Percentiles rank a stretch among this genome's conserved stretches.
These are phyloP conservation scores for Acanthamoeba culbertsoni DNA, from an alignment of 208 protist species.

Conservation along the genomic window DNA sequence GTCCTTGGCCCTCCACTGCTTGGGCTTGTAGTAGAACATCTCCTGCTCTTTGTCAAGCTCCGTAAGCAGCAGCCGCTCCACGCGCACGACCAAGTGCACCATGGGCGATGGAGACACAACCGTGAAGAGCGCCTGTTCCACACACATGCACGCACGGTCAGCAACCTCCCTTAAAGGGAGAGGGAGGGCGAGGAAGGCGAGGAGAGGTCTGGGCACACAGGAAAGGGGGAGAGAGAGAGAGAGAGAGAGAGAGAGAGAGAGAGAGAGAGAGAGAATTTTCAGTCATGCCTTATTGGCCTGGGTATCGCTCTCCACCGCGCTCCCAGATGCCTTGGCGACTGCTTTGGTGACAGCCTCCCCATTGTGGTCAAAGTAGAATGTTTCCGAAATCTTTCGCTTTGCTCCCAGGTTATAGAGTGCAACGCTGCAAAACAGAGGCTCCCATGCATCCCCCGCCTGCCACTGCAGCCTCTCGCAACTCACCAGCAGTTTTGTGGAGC, in stretches of 20 bases:
- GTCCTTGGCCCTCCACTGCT: neutral
- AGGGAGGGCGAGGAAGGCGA: too few species aligned
- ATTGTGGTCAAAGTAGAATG: slow-evolving; percentile 24
- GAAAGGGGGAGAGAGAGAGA: too few species aligned
- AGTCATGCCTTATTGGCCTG: slow-evolving; percentile 3
- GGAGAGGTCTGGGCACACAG: too few species aligned
- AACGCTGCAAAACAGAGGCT: slow-evolving; percentile 9
- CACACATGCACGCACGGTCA: too few species aligned
- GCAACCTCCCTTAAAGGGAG: too few species aligned
- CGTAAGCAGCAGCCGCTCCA: slow-evolving; percentile 4
- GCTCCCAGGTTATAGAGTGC: neutral
- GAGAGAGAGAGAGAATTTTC: too few species aligned
- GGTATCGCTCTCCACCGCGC: neutral
- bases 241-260: too few species aligned
- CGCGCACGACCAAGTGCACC: neutral
- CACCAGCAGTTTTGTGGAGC: neutral
- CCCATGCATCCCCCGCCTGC: neutral
- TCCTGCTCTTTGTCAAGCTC: slow-evolving; percentile 39
- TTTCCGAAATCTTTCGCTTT: neutral
- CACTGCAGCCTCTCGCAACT: neutral
- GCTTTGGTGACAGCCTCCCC: neutral
- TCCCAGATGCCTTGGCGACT: neutral
- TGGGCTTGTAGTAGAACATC: slow-evolving; percentile 39
- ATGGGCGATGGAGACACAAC: neutral
- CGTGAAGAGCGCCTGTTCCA: neutral